Base-by-base conservation (phyloP, 805 yeast genomes). In the Candida multigemmis region DNA sequence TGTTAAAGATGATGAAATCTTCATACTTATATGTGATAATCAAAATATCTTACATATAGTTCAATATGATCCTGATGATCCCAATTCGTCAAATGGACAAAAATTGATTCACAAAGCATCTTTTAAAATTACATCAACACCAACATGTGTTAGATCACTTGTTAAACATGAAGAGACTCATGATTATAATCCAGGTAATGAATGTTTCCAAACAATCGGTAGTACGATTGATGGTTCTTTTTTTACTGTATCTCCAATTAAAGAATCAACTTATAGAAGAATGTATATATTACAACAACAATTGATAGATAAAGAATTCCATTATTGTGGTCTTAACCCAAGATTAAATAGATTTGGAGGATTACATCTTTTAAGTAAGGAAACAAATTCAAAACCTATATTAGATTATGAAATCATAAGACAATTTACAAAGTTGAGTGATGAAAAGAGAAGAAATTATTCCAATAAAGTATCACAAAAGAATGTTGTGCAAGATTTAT, bases 11-110 rank as follows among this genome's bases (percentile, higher is more conserved):
- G 81, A 80, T 7, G 80, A 81, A 26, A 53, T 87, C 8, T 73
- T 53, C 40, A 65, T 85, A 23, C 58, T 78, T 1, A 65, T 75
- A 11, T 79, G 85, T 2, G 96, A 87, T 48, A 68, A 71, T 25
- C 65, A 74, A 24, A 69, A 73, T 14, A 63, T 71, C 6, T 45
- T 91, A 14, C 94, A 83, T 46, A 43, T 89, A 7, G 52, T 85
- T 21, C 83, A 82, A 42, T 91, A 83, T 47, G 94, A 91, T 37
- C 97, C 97, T 0, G 96, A 87, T 35, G 94, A 85, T 44, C 81
- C 91, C 0, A 66, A 68, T 13, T 84, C 96, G 1, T 54, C 75
- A 22, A 75, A 84, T 29, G 97, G 97, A 5, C 83, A 78, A 37
- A 60, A 74, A 34, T 61, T 91, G 27, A 53, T 89, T 10, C 72